Evolutionary conservation across 2,329 filamentous ascomycete species (phyloP).

Genomic region (Samsoniella hepiali): DNA sequence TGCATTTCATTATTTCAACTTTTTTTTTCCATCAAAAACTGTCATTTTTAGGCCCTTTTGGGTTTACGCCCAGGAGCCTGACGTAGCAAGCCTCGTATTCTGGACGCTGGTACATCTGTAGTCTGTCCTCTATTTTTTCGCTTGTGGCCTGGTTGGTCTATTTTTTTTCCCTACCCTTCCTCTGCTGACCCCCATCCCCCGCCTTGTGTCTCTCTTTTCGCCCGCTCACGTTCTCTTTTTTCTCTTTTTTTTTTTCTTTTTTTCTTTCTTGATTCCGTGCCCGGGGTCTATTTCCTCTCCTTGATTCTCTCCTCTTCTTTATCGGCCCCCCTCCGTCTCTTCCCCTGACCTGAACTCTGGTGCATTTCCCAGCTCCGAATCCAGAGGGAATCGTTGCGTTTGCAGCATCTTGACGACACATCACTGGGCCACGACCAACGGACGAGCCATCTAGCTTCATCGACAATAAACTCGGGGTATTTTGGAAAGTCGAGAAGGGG

Average conservation of each 20-base stretch:
- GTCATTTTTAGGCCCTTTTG: constrained; percentile 2
- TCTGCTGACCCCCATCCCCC: neutral
- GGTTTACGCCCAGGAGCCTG: neutral
- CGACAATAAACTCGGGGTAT: neutral
- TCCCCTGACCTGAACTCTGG: neutral
- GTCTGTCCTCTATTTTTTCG: neutral
- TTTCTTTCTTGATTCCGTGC: neutral
- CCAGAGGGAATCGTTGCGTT: neutral
- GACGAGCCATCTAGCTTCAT: neutral
- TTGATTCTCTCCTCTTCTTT: neutral
- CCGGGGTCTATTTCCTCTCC: neutral
- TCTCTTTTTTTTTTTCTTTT: neutral
- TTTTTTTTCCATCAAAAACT: neutral
- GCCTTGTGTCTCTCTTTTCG: constrained; percentile 16
- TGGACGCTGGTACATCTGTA: neutral
- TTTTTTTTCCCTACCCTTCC: neutral
- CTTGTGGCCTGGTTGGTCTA: constrained; percentile 4
- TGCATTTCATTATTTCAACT: neutral
- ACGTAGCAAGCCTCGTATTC: constrained; percentile 13
- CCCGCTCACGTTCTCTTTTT: neutral
- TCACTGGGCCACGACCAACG: neutral
- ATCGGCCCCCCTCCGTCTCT: neutral
- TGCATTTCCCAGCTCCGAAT: neutral
- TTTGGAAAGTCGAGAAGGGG: neutral
- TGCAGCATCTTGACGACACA: neutral